These are phyloP conservation scores for Chalaropsis thielavioides DNA, from an alignment of 2,329 filamentous ascomycete species.

Conservation along the genomic window DNA sequence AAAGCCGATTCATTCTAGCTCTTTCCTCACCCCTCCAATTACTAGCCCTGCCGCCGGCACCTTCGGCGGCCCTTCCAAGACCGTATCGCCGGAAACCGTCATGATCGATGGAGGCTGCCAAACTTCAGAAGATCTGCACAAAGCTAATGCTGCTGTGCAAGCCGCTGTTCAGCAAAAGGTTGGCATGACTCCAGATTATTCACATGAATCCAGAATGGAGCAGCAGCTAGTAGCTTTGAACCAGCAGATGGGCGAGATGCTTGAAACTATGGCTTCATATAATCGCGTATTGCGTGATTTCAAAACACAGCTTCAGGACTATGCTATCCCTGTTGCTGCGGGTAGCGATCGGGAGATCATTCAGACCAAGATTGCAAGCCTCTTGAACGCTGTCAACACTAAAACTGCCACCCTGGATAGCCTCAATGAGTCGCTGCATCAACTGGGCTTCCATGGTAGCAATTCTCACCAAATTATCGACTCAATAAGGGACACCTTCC, in stretches of 20 bases:
- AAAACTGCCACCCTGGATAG: slow-evolving; percentile 33
- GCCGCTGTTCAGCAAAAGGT: background rate
- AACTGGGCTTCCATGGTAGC: slow-evolving; percentile 37
- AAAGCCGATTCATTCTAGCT: slow-evolving; percentile 20
- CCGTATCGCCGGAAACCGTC: background rate
- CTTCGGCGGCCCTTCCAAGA: background rate
- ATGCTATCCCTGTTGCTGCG: slow-evolving; percentile 12
- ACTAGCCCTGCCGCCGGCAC: slow-evolving; percentile 33
- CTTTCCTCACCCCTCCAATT: slow-evolving; percentile 41
- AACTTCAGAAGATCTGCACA: background rate
- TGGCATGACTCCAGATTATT: background rate
- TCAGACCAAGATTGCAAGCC: slow-evolving; percentile 30
- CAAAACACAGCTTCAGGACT: slow-evolving; percentile 24
- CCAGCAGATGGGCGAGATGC: slow-evolving; percentile 35
- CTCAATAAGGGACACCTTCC: slow-evolving; percentile 36
- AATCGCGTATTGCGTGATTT: slow-evolving; percentile 20
- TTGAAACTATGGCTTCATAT: slow-evolving; percentile 28
- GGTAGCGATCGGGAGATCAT: slow-evolving; percentile 21
- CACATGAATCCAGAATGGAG: slow-evolving; percentile 24
- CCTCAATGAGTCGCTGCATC: slow-evolving; percentile 32
- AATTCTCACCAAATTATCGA: slow-evolving; percentile 36
- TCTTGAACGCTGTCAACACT: slow-evolving; percentile 35
- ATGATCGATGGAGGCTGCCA: slow-evolving; percentile 1
- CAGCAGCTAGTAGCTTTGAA: slow-evolving; percentile 36
- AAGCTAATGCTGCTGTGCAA: slow-evolving; percentile 9